Percentiles rank a stretch among this genome's conserved stretches.
Conservation (phyloP, 116 monocot species). For the Iris pallida region DNA sequence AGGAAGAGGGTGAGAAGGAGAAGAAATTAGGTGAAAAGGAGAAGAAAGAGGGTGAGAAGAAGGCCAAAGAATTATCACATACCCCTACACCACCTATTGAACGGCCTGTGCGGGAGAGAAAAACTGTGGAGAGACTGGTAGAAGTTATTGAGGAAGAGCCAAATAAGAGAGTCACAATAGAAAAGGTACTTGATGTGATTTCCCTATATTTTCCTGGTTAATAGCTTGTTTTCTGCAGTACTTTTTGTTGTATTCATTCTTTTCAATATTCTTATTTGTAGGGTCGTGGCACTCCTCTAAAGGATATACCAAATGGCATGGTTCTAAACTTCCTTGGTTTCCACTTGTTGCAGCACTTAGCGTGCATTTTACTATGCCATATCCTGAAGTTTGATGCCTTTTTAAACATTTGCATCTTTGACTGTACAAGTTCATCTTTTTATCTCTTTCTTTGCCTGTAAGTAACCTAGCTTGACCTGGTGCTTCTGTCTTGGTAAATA, state of each 20-base stretch:
- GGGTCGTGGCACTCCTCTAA: conserved; percentile 76
- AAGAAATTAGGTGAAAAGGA: not conserved
- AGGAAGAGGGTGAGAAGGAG: not conserved
- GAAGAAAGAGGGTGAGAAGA: conserved; percentile 5
- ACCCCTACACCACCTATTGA: conserved; percentile 35
- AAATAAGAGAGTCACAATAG: conserved; percentile 43
- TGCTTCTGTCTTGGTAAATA: too few species aligned
- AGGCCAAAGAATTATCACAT: conserved; percentile 7
- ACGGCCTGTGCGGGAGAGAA: conserved; percentile 74
- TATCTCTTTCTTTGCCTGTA: too few species aligned
- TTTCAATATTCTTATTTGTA: conserved; percentile 26
- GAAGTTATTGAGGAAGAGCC: conserved; percentile 75
- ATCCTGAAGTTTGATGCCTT: too few species aligned
- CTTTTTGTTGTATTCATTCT: not conserved
- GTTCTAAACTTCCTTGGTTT: not conserved
- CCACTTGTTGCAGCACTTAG: too few species aligned
- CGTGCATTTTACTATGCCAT: too few species aligned
- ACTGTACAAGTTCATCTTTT: too few species aligned
- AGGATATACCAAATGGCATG: conserved; percentile 89
- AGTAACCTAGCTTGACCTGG: too few species aligned
- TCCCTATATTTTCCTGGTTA: not conserved
- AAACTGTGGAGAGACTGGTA: conserved; percentile 71
- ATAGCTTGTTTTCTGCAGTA: conserved; percentile 3
- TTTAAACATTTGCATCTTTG: too few species aligned
- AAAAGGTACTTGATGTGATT: conserved; percentile 44